Conservation (phyloP, 2,329 filamentous ascomycete species). For the Zymoseptoria pseudotritici region DNA sequence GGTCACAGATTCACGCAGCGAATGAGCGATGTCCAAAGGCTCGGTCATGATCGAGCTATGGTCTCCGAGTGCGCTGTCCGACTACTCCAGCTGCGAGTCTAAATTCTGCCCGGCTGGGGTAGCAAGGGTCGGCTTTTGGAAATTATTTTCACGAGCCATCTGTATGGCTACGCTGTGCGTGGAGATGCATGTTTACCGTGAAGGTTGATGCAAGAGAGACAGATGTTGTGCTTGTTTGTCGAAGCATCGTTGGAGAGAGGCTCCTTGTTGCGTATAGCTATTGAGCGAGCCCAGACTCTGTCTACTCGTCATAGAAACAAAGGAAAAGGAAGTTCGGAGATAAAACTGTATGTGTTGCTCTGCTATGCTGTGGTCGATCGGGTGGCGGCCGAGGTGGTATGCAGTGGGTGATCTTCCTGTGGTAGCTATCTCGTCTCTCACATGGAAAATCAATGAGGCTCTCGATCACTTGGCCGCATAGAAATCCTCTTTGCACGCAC, state of each 20-base stretch:
- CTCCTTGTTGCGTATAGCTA: neutral
- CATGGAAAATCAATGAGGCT: neutral
- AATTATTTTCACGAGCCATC: conserved; percentile 9
- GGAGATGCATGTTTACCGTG: conserved; percentile 1
- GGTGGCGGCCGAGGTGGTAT: neutral
- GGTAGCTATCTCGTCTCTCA: neutral
- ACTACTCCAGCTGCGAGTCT: conserved; percentile 12
- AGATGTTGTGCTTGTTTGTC: neutral
- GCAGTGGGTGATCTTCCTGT: neutral
- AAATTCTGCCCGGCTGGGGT: conserved; percentile 12
- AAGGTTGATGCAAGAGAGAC: neutral
- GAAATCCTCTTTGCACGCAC: neutral
- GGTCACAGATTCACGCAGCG: conserved; percentile 10
- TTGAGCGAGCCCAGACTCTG: neutral
- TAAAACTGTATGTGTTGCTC: neutral
- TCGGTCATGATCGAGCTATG: neutral
- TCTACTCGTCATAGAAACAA: neutral
- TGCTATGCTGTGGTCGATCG: neutral
- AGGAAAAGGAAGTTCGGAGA: neutral
- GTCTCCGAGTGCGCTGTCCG: neutral
- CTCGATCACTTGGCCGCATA: neutral
- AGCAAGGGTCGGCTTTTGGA: conserved; percentile 6
- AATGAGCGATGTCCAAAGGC: conserved; percentile 5
- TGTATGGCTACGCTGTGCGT: conserved; percentile 11
- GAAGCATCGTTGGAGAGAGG: neutral